Conservation (phyloP, 2,329 filamentous ascomycete genomes). For the Myrmaecium sp. region DNA sequence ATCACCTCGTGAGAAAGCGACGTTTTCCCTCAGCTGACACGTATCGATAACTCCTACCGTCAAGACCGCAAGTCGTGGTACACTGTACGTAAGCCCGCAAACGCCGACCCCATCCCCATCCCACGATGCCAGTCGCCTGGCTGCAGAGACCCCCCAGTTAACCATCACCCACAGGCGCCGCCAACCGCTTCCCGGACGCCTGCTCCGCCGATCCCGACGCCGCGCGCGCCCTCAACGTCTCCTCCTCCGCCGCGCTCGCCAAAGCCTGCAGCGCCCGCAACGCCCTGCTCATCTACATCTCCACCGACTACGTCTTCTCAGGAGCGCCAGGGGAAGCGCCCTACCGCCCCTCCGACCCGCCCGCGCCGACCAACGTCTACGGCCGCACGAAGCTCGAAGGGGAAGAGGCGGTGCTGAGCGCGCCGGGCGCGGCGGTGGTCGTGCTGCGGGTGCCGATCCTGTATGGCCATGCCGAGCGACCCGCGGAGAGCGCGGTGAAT, state of each 20-base stretch:
- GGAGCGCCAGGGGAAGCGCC: conserved; percentile 65
- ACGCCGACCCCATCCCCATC: conserved; percentile 3
- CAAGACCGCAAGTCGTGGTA: conserved; percentile 58
- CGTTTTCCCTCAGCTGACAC: too few relatives aligned
- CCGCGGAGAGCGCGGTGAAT: conserved; percentile 68
- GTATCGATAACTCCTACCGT: too few relatives aligned
- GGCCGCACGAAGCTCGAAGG: conserved; percentile 58
- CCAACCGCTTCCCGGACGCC: conserved; percentile 75
- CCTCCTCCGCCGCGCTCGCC: conserved; percentile 51
- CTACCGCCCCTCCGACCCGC: conserved; percentile 47
- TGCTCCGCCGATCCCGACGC: conserved; percentile 65
- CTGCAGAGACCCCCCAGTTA: background rate
- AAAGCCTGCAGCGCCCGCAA: conserved; percentile 43
- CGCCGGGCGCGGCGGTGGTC: conserved; percentile 29
- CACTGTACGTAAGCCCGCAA: conserved; percentile 45
- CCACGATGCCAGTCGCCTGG: background rate
- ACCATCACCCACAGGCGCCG: conserved; percentile 44
- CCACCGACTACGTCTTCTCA: conserved; percentile 67
- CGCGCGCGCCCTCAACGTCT: conserved; percentile 57
- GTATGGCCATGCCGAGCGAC: conserved; percentile 59
- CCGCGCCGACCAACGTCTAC: conserved; percentile 64
- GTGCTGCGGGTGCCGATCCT: conserved; percentile 70
- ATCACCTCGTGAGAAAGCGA: too few relatives aligned
- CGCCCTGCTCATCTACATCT: conserved; percentile 58
- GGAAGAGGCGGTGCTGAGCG: conserved; percentile 51